Conservation (phyloP, 371 early-diverging fungal genomes). For the Neoconidiobolus thromboides region DNA sequence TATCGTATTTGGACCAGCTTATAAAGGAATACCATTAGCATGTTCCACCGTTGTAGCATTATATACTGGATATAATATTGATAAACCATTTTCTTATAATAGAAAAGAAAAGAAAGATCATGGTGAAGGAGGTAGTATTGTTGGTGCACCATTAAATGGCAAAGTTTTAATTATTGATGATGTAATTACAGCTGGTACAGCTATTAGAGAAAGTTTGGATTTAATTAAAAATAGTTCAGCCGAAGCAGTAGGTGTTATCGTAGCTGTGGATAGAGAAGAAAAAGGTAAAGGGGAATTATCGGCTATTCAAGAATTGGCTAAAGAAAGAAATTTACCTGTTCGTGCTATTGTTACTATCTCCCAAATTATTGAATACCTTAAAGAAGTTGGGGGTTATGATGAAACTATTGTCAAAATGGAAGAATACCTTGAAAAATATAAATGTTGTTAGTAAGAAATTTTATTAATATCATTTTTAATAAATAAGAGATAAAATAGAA, state of each 20-base stretch:
- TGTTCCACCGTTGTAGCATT: conserved; percentile 62
- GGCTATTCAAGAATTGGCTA: conserved; percentile 88
- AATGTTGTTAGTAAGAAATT: background rate
- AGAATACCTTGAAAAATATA: background rate
- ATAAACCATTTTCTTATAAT: conserved; percentile 81
- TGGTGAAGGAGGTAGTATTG: conserved; percentile 89
- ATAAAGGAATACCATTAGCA: conserved; percentile 94
- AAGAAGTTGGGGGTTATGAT: conserved; percentile 43
- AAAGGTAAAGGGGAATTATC: conserved; percentile 35
- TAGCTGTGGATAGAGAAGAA: conserved; percentile 89
- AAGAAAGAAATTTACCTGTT: conserved; percentile 55
- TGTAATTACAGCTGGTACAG: conserved; percentile 96
- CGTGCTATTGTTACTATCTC: conserved; percentile 69
- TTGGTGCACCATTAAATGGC: conserved; percentile 63
- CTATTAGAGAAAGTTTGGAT: conserved; percentile 74
- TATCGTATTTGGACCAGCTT: conserved; percentile 92
- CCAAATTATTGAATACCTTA: conserved; percentile 73
- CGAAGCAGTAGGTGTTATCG: conserved; percentile 58
- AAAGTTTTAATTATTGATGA: conserved; percentile 85
- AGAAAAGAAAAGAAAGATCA: conserved; percentile 97
- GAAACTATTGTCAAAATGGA: conserved; percentile 4
- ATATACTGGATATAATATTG: conserved; percentile 21
- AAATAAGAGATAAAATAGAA: too few relatives aligned
- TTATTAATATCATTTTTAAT: too few relatives aligned
- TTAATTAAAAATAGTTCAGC: conserved; percentile 48